These are phyloP conservation scores for Colletotrichum sidae DNA, from an alignment of 2,329 filamentous ascomycete genomes.

Conservation along the genomic window DNA sequence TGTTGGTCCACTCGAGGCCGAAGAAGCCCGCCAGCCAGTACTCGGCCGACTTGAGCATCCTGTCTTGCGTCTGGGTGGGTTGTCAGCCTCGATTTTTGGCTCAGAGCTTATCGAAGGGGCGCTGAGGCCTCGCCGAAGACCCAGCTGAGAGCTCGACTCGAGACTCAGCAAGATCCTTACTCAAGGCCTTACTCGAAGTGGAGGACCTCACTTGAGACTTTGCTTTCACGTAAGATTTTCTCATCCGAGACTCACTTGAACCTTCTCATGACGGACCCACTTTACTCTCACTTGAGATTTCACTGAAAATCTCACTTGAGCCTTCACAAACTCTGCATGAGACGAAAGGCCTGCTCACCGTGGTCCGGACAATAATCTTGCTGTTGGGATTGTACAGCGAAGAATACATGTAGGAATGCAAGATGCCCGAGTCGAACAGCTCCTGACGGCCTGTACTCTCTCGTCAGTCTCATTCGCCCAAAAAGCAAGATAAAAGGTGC, in stretches of 20 bases:
- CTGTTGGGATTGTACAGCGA: conserved; percentile 77
- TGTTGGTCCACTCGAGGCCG: conserved; percentile 78
- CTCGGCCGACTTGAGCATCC: conserved; percentile 82
- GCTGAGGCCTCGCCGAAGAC: too few relatives aligned
- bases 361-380: conserved; percentile 80
- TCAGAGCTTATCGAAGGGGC: too few relatives aligned
- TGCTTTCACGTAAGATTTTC: too few relatives aligned
- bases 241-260: background rate
- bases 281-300: too few relatives aligned
- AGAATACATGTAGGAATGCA: conserved; percentile 80
- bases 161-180: too few relatives aligned
- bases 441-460: conserved; percentile 68
- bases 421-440: conserved; percentile 74
- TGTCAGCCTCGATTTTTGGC: conserved; percentile 12
- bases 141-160: too few relatives aligned
- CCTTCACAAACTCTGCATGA: too few relatives aligned
- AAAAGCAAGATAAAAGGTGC: background rate
- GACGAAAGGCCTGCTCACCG: conserved; percentile 50
- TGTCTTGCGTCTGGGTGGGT: conserved; percentile 69
- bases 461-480: background rate
- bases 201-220: too few relatives aligned
- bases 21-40: conserved; percentile 86
- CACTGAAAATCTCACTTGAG: too few relatives aligned
- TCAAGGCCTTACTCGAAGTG: too few relatives aligned
- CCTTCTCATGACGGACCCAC: too few relatives aligned